Conservation (phyloP, 345 rosid genomes). For the Lepidium aucheri region DNA sequence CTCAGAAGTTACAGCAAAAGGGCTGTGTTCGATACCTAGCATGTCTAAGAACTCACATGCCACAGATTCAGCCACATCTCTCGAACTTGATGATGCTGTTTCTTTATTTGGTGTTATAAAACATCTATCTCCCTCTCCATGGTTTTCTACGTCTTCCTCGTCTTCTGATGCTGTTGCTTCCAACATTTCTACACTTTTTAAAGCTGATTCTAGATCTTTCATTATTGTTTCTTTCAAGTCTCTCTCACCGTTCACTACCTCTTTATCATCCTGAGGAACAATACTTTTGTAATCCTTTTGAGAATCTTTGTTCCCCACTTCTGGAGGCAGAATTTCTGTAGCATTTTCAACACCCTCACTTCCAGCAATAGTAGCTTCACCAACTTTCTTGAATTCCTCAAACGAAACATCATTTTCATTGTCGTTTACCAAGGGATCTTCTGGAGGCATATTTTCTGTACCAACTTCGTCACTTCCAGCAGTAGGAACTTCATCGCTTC, state of each 20-base stretch:
- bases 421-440: conserved; percentile 19
- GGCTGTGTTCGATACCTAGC: conserved; percentile 75
- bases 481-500: conserved; percentile 16
- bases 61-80: conserved; percentile 55
- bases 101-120: conserved; percentile 28
- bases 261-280: conserved; percentile 18
- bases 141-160: conserved; percentile 42
- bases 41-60: conserved; percentile 74
- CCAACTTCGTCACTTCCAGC: background rate
- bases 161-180: conserved; percentile 48
- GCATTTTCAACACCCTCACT: conserved; percentile 25
- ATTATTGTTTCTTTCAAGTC: conserved; percentile 56
- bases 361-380: conserved; percentile 16
- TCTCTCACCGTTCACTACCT: conserved; percentile 26
- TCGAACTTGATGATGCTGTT: conserved; percentile 39
- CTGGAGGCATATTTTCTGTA: conserved; percentile 18
- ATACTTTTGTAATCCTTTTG: conserved; percentile 15
- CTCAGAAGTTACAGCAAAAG: conserved; percentile 57
- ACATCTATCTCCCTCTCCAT: conserved; percentile 24
- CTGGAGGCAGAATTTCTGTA: conserved; percentile 16
- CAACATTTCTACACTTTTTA: conserved; percentile 47
- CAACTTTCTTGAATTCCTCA: conserved; percentile 21
- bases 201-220: conserved; percentile 75
- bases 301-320: conserved; percentile 32
- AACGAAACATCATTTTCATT: background rate